phyloP scores from a whole-genome alignment of 306 rosid species.

The Prunus davidiana region DNA sequence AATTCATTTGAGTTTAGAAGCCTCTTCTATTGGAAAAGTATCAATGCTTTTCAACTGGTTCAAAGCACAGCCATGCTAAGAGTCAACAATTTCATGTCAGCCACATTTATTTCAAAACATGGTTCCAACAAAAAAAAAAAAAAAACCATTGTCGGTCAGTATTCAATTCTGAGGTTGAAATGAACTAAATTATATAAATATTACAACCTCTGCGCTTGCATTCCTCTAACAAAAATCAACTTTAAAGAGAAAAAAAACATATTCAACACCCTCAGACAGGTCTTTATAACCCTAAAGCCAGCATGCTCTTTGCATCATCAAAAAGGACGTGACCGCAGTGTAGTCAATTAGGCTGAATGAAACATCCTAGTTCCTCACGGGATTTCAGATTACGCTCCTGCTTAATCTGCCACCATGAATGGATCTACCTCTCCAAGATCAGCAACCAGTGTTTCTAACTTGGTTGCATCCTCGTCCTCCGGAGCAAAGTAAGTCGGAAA shows the following conservation, averaged over 20 bases:
- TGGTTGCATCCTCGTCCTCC: conserved; percentile 55
- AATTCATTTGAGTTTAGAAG: too few relatives aligned
- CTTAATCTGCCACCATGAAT: conserved; percentile 72
- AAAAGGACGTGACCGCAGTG: neutral
- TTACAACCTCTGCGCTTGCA: conserved; percentile 13
- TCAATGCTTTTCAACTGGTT: too few relatives aligned
- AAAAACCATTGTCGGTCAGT: neutral
- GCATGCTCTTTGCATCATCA: neutral
- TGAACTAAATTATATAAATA: neutral
- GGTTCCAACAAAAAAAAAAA: conserved; percentile 7
- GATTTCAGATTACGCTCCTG: neutral
- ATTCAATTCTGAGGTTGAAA: conserved; percentile 15
- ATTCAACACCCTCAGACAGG: neutral
- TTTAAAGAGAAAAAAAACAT: neutral
- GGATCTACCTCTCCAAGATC: conserved; percentile 93
- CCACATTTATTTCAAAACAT: conserved; percentile 4
- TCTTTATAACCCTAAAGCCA: conserved; percentile 8
- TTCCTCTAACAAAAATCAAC: neutral
- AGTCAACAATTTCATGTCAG: too few relatives aligned
- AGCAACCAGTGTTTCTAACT: conserved; percentile 69
- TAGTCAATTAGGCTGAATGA: conserved; percentile 10
- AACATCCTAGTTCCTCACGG: conserved; percentile 4
- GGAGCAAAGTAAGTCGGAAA: conserved; percentile 79
- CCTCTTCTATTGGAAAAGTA: too few relatives aligned
- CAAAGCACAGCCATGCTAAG: too few relatives aligned